phyloP scores from a whole-genome alignment of 2,329 filamentous ascomycete species.

The Phyllosticta capitalensis region DNA sequence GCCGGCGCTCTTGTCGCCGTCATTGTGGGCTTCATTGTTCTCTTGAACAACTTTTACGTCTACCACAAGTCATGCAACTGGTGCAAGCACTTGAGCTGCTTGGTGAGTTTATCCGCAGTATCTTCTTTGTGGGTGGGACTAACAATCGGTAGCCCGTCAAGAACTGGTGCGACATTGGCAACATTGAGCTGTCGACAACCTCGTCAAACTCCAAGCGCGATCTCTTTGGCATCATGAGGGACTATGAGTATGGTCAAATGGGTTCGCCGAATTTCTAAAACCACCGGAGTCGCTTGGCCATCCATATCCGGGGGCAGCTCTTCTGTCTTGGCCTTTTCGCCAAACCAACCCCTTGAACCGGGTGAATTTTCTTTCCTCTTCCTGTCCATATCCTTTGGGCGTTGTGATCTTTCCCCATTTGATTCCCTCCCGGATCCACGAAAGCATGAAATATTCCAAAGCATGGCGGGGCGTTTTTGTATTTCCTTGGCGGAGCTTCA shows the following conservation, averaged over 20 bases:
- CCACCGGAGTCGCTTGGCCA: neutral
- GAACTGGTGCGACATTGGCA: constrained; percentile 29
- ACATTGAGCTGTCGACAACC: constrained; percentile 12
- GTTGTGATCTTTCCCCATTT: neutral
- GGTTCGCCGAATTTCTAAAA: neutral
- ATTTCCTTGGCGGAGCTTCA: neutral
- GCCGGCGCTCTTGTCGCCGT: constrained; percentile 69
- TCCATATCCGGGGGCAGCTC: neutral
- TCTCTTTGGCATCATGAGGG: constrained; percentile 7
- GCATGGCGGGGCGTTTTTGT: neutral
- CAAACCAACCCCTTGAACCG: neutral
- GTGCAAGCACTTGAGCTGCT: constrained; percentile 92
- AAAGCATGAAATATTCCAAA: neutral
- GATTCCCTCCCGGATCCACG: neutral
- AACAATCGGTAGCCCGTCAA: constrained; percentile 17
- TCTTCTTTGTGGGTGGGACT: neutral
- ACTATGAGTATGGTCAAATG: neutral
- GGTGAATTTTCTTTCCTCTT: neutral
- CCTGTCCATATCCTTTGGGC: neutral
- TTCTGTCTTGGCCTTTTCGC: neutral
- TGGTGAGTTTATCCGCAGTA: constrained; percentile 52
- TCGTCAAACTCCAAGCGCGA: constrained; percentile 9
- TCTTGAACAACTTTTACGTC: constrained; percentile 86
- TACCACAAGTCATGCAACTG: constrained; percentile 68
- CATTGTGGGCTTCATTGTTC: constrained; percentile 72